Percentiles rank a stretch among this genome's conserved stretches.
Conservation (phyloP, 1,284 basidiomycete species). For the Cystobasidiaceae sp. region DNA sequence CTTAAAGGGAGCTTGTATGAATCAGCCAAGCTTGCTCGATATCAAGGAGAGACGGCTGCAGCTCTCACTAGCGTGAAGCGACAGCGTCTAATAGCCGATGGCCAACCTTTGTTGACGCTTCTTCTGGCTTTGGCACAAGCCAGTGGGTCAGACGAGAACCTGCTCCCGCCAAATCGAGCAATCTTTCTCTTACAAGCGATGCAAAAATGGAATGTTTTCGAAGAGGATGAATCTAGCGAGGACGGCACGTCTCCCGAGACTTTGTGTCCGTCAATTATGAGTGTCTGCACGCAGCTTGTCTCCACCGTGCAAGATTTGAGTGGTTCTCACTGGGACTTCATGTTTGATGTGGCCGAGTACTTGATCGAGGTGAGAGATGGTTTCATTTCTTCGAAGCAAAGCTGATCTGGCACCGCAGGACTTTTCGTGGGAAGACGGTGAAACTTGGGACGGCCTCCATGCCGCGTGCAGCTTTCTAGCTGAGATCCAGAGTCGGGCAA, state of each 20-base stretch:
- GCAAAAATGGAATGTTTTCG: constrained; percentile 68
- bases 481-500: constrained; percentile 63
- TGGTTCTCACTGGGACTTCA: constrained; percentile 85
- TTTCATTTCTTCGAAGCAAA: neutral
- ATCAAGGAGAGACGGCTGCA: constrained; percentile 84
- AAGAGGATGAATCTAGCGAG: constrained; percentile 67
- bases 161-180: constrained; percentile 77
- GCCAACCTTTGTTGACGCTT: constrained; percentile 62
- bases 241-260: constrained; percentile 58
- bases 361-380: constrained; percentile 67
- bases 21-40: constrained; percentile 67
- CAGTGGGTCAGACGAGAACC: constrained; percentile 68
- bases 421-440: constrained; percentile 58
- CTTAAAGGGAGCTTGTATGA: constrained; percentile 63
- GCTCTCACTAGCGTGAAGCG: constrained; percentile 65
- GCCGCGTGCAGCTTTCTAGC: constrained; percentile 65
- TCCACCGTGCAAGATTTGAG: constrained; percentile 82
- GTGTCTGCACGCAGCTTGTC: constrained; percentile 68
- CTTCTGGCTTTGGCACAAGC: constrained; percentile 74
- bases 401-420: constrained; percentile 50
- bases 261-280: constrained; percentile 54
- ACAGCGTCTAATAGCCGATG: constrained; percentile 60
- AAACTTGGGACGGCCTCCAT: constrained; percentile 60
- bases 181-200: constrained; percentile 84
- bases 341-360: constrained; percentile 82